A percentile compares a stretch with the other conserved stretches of the same genome.
phyloP scores from a whole-genome alignment of 2,329 filamentous ascomycete genomes.

The Alternaria brassicicola region DNA sequence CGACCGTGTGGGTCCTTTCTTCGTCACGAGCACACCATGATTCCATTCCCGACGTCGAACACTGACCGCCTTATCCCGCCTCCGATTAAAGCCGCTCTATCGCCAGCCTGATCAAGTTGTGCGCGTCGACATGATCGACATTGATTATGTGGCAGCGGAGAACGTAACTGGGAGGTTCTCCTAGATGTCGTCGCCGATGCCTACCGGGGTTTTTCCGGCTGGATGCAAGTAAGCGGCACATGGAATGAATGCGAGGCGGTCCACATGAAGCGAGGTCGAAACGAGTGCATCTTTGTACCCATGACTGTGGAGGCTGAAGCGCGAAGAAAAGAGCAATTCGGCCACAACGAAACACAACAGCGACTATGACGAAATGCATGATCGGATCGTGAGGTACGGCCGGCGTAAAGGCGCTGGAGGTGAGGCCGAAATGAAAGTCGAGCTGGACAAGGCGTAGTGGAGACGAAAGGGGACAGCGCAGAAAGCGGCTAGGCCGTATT shows the following conservation, averaged over 20 bases:
- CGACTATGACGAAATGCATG: conserved; percentile 14
- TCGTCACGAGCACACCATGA: conserved; percentile 7
- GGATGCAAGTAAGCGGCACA: conserved; percentile 19
- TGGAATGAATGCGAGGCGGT: conserved; percentile 18
- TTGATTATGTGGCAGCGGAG: conserved; percentile 8
- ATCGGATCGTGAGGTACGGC: conserved; percentile 9
- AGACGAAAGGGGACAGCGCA: conserved; percentile 12
- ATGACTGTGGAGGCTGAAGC: conserved; percentile 4
- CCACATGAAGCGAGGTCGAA: background rate
- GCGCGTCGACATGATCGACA: conserved; percentile 15
- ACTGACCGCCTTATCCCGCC: conserved; percentile 25
- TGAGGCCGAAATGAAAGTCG: conserved; percentile 34
- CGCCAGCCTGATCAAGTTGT: conserved; percentile 23
- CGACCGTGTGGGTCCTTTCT: conserved; percentile 3
- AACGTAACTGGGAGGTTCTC: conserved; percentile 12
- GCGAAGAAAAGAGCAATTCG: background rate
- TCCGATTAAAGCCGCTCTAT: conserved; percentile 9
- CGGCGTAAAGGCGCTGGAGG: conserved; percentile 10
- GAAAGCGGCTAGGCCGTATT: conserved; percentile 15
- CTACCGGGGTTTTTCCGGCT: conserved; percentile 16
- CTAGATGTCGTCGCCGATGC: conserved; percentile 7
- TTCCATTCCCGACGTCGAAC: conserved; percentile 2
- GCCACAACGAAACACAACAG: background rate
- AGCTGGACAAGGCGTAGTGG: conserved; percentile 12
- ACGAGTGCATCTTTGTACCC: background rate